These are phyloP conservation scores for Colletotrichum sp. DNA, from an alignment of 2,329 filamentous ascomycete genomes.

Conservation along the genomic window DNA sequence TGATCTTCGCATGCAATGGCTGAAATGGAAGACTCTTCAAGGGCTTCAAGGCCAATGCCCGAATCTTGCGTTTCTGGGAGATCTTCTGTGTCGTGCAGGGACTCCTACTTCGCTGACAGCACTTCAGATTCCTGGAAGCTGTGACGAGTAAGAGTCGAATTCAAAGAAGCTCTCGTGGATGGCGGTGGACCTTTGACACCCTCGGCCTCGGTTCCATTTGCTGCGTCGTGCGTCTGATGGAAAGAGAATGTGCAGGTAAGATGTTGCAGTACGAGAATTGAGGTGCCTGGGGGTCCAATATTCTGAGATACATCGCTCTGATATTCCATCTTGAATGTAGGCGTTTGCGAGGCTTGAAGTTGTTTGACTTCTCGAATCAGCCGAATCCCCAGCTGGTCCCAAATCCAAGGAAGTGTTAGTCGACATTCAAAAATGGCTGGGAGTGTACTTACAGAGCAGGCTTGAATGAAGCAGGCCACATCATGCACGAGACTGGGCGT, in stretches of 20 bases:
- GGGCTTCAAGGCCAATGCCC: neutral
- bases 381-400: constrained; percentile 10
- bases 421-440: neutral
- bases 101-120: neutral
- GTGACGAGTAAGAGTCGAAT: neutral
- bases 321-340: constrained; percentile 42
- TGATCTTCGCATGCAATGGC: neutral
- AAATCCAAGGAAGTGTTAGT: neutral
- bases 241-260: constrained; percentile 10
- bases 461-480: neutral
- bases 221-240: neutral
- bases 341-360: neutral
- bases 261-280: constrained; percentile 28
- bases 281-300: constrained; percentile 29
- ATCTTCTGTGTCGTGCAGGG: neutral
- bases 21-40: neutral
- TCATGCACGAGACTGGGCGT: neutral
- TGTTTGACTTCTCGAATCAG: neutral
- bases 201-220: neutral
- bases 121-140: neutral
- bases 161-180: neutral
- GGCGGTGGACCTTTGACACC: neutral
- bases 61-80: neutral
- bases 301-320: constrained; percentile 35
- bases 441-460: neutral